Evolutionary conservation across 164 flowering plant species (phyloP), one percentile per base, ranked within the genome.

Genomic region (Chloranthus sessilifolius): DNA sequence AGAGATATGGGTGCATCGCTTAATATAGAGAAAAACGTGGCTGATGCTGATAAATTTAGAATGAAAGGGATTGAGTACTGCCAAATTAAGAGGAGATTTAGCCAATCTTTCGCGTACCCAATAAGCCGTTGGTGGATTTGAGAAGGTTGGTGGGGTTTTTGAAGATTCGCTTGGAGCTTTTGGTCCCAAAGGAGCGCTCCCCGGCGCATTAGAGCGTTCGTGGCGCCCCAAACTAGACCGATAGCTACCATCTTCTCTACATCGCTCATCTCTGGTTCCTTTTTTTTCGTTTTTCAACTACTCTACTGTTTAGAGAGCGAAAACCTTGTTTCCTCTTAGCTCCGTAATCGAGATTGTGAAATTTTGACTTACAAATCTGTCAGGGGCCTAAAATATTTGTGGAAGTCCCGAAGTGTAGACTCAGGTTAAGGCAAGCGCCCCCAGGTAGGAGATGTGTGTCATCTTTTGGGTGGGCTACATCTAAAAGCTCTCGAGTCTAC

Each of bases 141-240:
- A 23, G 36, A 63, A 9, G 55, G 25, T 47, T 22, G 64, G 45
- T 9, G 52, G 40, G 36, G 58, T 2, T 27, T 16, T 0, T 52
- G 28, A 20, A 68, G 3, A 14, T 65, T 46, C 3, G 76, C 64
- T 46, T 66, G 61, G 50, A 75, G 69, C 34, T 69, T 58, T 47
- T 62, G 57, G 58, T 85, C 98, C 95, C 95, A 88, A 24, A 83
- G 58, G 19, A 91, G 65, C 0, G 98, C 85, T 43, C 98, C 98
- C 2, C 74, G 74, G 39, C 88, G 82, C 87, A 92, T 88, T n/a
- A 83, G 21, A 50, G 96, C 86, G 67, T 92, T 92, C 23, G 98
- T 92, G 42, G 76, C 73, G 23, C 98, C 98, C 98, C 98, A 85
- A 17, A 91, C 74, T 12, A 88, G 67, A 45, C 98, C 98, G 19